Evolutionary conservation across 108 stramenopile genomes (phyloP).

Genomic region (Stephanodiscus minutulus): DNA sequence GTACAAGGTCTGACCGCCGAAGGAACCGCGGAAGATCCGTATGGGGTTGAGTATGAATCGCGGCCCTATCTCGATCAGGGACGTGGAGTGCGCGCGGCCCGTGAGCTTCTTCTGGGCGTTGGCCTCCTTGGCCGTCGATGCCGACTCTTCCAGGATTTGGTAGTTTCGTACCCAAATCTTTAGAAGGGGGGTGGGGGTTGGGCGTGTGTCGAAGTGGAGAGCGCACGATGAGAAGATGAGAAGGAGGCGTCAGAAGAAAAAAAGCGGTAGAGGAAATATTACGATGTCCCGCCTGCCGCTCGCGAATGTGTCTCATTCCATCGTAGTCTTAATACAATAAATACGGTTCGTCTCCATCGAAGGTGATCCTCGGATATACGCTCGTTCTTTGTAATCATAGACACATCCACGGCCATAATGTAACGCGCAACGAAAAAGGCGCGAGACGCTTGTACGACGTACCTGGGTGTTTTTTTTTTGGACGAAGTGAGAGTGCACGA

Average conservation of each 20-base stretch:
- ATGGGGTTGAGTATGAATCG: constrained; percentile 98
- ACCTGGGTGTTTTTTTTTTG: too few species aligned
- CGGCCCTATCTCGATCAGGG: constrained; percentile 98
- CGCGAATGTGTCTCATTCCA: constrained; percentile 79
- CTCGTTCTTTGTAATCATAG: constrained; percentile 88
- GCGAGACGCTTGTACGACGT: too few species aligned
- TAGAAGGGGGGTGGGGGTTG: background rate
- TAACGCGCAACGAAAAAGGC: background rate
- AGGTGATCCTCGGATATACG: constrained; percentile 91
- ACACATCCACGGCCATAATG: constrained; percentile 18
- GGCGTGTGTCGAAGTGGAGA: background rate
- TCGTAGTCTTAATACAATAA: constrained; percentile 75
- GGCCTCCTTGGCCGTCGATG: constrained; percentile 81
- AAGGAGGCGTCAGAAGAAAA: constrained; percentile 11
- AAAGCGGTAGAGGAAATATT: background rate
- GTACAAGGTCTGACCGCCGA: constrained; percentile 97
- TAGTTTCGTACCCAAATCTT: constrained; percentile 99
- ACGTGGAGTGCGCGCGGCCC: constrained; percentile 77
- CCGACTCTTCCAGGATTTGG: constrained; percentile 93
- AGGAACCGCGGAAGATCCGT: constrained; percentile 95
- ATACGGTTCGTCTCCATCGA: constrained; percentile 68
- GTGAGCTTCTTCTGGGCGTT: constrained; percentile 72
- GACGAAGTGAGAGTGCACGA: background rate
- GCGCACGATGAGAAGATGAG: constrained; percentile 9
- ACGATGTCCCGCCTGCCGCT: background rate